Evolutionary conservation across 2,329 filamentous ascomycete species (phyloP).

Genomic region (Paecilomyces sp.): DNA sequence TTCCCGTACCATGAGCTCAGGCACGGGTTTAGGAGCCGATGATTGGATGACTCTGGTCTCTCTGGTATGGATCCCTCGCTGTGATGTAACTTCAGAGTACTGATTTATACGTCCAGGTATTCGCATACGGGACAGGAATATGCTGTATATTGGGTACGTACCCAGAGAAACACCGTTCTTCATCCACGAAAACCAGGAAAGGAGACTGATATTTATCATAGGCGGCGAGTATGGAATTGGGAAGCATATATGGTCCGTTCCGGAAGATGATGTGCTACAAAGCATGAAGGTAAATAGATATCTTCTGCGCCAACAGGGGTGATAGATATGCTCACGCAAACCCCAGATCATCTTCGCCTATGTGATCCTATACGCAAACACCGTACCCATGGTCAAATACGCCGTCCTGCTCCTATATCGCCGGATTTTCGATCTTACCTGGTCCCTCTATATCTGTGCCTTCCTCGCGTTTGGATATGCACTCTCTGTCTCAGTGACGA

Average conservation of each 20-base stretch:
- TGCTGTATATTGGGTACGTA: conserved; percentile 3
- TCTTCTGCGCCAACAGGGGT: background rate
- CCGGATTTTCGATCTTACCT: conserved; percentile 22
- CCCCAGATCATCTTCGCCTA: conserved; percentile 22
- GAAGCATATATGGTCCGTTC: conserved; percentile 9
- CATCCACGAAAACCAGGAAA: background rate
- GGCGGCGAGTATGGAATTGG: conserved; percentile 9
- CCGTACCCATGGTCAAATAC: conserved; percentile 22
- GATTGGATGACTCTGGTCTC: conserved; percentile 1
- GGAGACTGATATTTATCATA: background rate
- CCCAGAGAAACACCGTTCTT: background rate
- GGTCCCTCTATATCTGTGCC: conserved; percentile 15
- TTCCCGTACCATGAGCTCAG: conserved; percentile 2
- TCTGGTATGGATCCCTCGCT: background rate
- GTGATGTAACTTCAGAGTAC: background rate
- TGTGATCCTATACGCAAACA: conserved; percentile 21
- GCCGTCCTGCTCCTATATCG: conserved; percentile 27
- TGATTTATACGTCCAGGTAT: background rate
- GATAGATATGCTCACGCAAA: background rate
- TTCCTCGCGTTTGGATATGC: conserved; percentile 18
- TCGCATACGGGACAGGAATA: background rate
- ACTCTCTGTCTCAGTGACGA: conserved; percentile 10
- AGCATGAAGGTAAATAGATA: background rate
- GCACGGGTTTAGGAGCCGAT: conserved; percentile 4
- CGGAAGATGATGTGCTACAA: conserved; percentile 4